Evolutionary conservation across 139 green algal species (phyloP).

Genomic region (Coelastrella sp.): DNA sequence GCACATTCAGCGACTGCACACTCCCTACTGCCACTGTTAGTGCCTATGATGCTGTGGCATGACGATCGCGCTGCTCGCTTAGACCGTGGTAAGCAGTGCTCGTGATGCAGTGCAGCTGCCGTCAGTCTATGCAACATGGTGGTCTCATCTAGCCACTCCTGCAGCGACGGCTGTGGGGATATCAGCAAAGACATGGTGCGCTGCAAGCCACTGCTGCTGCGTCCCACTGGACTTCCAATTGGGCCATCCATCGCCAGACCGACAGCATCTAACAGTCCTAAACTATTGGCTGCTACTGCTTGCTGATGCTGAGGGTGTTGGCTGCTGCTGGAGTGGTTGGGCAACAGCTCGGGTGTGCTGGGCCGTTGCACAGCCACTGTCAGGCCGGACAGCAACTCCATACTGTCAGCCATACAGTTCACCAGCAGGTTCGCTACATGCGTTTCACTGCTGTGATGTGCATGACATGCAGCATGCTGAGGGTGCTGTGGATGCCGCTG

Average conservation of each 20-base stretch:
- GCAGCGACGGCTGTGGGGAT: slow-evolving; percentile 41
- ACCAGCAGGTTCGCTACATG: slow-evolving; percentile 8
- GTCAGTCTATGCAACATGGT: slow-evolving; percentile 21
- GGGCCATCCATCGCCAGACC: not conserved
- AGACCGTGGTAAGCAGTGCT: not conserved
- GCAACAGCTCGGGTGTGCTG: slow-evolving; percentile 2
- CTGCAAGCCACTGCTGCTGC: slow-evolving; percentile 12
- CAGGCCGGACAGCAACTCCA: slow-evolving; percentile 36
- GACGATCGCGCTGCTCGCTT: not conserved
- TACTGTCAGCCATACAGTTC: slow-evolving; percentile 18
- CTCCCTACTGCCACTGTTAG: not conserved
- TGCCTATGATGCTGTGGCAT: slow-evolving; percentile 25
- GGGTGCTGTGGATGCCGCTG: not conserved
- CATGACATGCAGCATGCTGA: not conserved
- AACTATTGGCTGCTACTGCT: not conserved
- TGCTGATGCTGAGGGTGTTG: not conserved
- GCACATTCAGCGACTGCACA: not conserved
- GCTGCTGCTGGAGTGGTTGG: slow-evolving; percentile 21
- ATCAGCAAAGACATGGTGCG: slow-evolving; percentile 29
- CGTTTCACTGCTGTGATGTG: not conserved
- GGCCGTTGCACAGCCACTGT: not conserved
- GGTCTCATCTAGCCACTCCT: slow-evolving; percentile 45
- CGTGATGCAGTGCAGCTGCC: not conserved
- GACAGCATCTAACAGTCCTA: not conserved
- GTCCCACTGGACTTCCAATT: not conserved